These are phyloP conservation scores for Acephala macrosclerotiorum DNA, from an alignment of 2,329 filamentous ascomycete species.

Conservation along the genomic window DNA sequence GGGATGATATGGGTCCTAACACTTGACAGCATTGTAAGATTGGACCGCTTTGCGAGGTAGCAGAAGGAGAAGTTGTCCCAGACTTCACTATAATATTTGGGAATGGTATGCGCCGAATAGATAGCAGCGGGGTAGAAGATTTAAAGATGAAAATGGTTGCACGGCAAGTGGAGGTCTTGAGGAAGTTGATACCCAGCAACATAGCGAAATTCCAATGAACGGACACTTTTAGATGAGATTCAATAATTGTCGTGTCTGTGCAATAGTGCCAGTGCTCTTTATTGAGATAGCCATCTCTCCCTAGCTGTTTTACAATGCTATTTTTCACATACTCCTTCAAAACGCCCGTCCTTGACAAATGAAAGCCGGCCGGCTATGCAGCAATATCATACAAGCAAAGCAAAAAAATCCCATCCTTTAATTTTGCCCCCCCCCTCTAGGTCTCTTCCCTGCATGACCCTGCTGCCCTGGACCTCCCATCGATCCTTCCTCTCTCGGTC, in stretches of 20 bases:
- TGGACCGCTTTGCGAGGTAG: conserved; percentile 67
- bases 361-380: conserved; percentile 39
- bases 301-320: conserved; percentile 21
- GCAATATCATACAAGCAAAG: conserved; percentile 41
- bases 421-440: conserved; percentile 48
- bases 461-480: conserved; percentile 41
- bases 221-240: not conserved
- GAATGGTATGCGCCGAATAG: conserved; percentile 62
- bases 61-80: conserved; percentile 63
- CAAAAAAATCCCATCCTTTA: conserved; percentile 17
- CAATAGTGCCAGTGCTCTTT: conserved; percentile 4
- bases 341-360: conserved; percentile 33
- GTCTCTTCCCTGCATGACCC: conserved; percentile 52
- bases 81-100: conserved; percentile 77
- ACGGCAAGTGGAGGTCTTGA: conserved; percentile 72
- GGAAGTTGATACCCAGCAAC: conserved; percentile 71
- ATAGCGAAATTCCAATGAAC: conserved; percentile 43
- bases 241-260: not conserved
- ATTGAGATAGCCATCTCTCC: conserved; percentile 19
- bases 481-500: conserved; percentile 42
- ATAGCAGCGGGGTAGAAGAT: conserved; percentile 67
- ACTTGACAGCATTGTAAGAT: conserved; percentile 71
- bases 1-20: too few relatives aligned
- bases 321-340: conserved; percentile 11
- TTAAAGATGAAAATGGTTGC: conserved; percentile 69